These are phyloP conservation scores for Metschnikowia hibisci DNA, from an alignment of 805 yeast species.

Conservation along the genomic window DNA sequence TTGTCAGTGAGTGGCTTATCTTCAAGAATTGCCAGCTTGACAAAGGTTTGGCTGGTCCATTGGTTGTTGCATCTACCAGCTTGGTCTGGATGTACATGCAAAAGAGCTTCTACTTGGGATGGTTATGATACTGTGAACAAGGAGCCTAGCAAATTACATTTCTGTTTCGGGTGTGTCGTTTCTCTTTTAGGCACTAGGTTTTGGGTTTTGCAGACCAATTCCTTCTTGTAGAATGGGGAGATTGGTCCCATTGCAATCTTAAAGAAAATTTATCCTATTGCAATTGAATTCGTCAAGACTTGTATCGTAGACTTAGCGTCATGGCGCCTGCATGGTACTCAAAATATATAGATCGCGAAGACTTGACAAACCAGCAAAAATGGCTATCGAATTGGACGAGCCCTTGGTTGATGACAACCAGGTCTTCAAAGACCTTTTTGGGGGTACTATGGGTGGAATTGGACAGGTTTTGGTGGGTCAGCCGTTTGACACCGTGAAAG, in stretches of 20 bases:
- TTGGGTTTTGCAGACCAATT: too few species aligned
- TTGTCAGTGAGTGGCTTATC: constrained; percentile 75
- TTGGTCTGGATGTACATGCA: constrained; percentile 78
- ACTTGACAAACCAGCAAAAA: constrained; percentile 8
- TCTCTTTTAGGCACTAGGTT: too few species aligned
- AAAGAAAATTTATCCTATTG: too few species aligned
- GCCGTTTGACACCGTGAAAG: constrained; percentile 94
- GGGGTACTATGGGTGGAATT: constrained; percentile 94
- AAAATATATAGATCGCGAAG: constrained; percentile 4
- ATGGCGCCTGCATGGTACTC: constrained; percentile 1
- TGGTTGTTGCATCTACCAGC: constrained; percentile 67
- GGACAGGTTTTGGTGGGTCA: constrained; percentile 96
- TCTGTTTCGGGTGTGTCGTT: too few species aligned
- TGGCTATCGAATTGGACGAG: constrained; percentile 44
- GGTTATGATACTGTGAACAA: neutral
- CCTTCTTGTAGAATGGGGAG: too few species aligned
- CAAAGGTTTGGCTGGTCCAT: constrained; percentile 86
- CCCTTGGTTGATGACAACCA: constrained; percentile 34
- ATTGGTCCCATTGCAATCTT: too few species aligned
- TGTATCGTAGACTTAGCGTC: too few species aligned
- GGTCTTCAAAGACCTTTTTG: constrained; percentile 73
- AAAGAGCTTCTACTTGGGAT: constrained; percentile 53
- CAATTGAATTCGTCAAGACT: too few species aligned
- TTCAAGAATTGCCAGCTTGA: constrained; percentile 80
- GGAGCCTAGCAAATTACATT: neutral